Percentiles rank a stretch among this genome's conserved stretches.
Conservation (phyloP, 208 protist genomes). For the Wallacemonas sp. region DNA sequence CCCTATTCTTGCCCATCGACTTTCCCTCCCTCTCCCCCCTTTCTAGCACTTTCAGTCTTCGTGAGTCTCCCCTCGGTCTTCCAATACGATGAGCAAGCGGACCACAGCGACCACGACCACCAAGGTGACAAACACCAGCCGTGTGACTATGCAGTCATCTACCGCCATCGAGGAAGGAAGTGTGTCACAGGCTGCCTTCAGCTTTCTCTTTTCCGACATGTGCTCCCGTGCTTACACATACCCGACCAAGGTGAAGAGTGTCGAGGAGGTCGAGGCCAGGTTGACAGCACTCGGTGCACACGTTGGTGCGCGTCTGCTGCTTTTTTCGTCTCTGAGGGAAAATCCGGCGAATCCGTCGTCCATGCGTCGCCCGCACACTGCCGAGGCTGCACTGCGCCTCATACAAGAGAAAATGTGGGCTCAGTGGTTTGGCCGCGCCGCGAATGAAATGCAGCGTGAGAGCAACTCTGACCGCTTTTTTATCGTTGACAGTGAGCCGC, state of each 20-base stretch:
- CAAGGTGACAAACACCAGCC: constrained; percentile 30
- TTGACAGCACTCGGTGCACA: constrained; percentile 69
- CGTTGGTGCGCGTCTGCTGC: constrained; percentile 64
- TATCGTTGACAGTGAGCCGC: constrained; percentile 74
- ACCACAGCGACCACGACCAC: neutral
- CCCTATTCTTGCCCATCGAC: neutral
- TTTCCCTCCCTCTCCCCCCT: neutral
- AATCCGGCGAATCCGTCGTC: constrained; percentile 23
- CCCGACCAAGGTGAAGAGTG: constrained; percentile 66
- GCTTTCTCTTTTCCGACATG: constrained; percentile 85
- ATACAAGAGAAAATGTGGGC: constrained; percentile 76
- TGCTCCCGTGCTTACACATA: constrained; percentile 78
- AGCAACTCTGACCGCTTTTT: constrained; percentile 82
- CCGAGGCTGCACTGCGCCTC: constrained; percentile 63
- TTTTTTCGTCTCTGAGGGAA: constrained; percentile 68
- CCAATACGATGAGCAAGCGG: constrained; percentile 10
- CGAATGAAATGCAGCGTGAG: constrained; percentile 80
- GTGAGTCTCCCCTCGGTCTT: no score
- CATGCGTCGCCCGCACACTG: constrained; percentile 59
- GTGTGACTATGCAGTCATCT: constrained; percentile 13
- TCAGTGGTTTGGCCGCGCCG: constrained; percentile 78
- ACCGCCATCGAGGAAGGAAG: constrained; percentile 35
- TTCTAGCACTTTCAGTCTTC: no score
- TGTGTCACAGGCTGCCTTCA: constrained; percentile 78
- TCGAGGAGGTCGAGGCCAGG: constrained; percentile 79